Evolutionary conservation across 2,329 filamentous ascomycete genomes (phyloP), one percentile per base, ranked within the genome.

Genomic region (Lasiodiplodia hormozganensis): DNA sequence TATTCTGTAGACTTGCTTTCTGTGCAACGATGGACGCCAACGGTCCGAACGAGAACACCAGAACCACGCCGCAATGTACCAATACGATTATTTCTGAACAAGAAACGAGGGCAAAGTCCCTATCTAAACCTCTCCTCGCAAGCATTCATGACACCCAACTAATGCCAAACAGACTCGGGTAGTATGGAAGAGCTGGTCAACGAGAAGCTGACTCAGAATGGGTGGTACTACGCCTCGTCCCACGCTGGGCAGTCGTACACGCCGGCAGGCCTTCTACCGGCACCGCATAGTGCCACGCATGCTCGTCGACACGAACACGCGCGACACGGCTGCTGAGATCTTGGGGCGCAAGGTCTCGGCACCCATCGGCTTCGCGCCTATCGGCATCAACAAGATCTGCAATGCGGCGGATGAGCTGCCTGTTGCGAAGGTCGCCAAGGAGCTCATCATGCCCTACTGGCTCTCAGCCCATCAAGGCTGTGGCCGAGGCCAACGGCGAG

Each of bases 311-410:
- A 89, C 86, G 8, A 88, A 87, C 73, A 77, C 76, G 38, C 85
- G 87, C 47, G 87, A 90, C 72, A 88, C 86, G 0, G 77, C 78
- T 1, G 86, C 86, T 14, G 80, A 78, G 4, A 87, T 91, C 70
- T 90, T 89, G 75, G 86, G 88, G 16, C 86, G 89, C 75, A 82
- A 83, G 60, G 84, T 88, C 16, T 81, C 84, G 2, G 87, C 87
- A 0, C 88, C 88, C 0, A 86, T 90, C 62, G 87, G 87, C n/a
- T 88, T 90, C 73, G 86, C 88, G 0, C 88, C 88, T 0, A 85
- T 90, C 34, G 88, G 88, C 4, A 89, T 90, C 72, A 89, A 90
- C 79, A 85, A 86, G 70, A 90, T 90, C 72, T 90, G 89, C 78
- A 83, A 90, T 72, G 82, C 84, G 0, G 74, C 78, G 0, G 88